Percentiles rank a stretch among this genome's conserved stretches.
phyloP scores from a whole-genome alignment of 1,284 basidiomycete species.

The Moniliella sp. region DNA sequence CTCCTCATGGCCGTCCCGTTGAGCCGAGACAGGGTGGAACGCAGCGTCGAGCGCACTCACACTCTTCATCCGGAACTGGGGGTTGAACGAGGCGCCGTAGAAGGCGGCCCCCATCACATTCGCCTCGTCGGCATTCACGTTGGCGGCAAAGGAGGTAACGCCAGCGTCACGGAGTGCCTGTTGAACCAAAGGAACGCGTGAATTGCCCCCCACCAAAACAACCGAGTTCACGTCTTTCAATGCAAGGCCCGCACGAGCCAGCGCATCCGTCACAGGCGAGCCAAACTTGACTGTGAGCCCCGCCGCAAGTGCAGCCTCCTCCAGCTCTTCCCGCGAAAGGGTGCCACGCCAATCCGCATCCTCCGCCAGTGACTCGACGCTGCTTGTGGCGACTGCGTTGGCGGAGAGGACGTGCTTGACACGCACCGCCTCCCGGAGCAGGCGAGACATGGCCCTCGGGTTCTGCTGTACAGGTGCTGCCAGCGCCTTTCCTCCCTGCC shows the following conservation, averaged over 20 bases:
- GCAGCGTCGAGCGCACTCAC: conserved; percentile 54
- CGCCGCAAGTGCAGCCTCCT: conserved; percentile 35
- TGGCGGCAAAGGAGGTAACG: conserved; percentile 39
- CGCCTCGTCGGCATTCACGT: conserved; percentile 92
- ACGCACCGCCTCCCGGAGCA: conserved; percentile 75
- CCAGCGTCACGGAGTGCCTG: conserved; percentile 35
- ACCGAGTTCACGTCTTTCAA: conserved; percentile 61
- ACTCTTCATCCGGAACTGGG: conserved; percentile 85
- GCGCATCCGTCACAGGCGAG: conserved; percentile 47
- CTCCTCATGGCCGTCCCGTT: conserved; percentile 11
- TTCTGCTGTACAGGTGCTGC: conserved; percentile 37
- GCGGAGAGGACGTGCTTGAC: conserved; percentile 84
- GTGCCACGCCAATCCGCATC: conserved; percentile 73
- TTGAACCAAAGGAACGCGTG: conserved; percentile 78
- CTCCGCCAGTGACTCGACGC: conserved; percentile 67
- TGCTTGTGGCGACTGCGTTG: conserved; percentile 55
- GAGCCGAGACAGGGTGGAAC: conserved; percentile 19
- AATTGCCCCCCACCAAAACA: conserved; percentile 69
- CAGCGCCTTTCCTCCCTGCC: conserved; percentile 16
- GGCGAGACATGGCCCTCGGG: conserved; percentile 66
- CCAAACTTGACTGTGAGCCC: conserved; percentile 12
- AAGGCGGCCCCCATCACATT: conserved; percentile 76
- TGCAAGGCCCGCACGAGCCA: conserved; percentile 48
- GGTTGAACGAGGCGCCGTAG: conserved; percentile 66
- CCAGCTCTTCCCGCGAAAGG: conserved; percentile 56